A percentile compares a stretch with the other conserved stretches of the same genome.
phyloP scores from a whole-genome alignment of 371 early-diverging fungal species.

The Mortierella sp. region DNA sequence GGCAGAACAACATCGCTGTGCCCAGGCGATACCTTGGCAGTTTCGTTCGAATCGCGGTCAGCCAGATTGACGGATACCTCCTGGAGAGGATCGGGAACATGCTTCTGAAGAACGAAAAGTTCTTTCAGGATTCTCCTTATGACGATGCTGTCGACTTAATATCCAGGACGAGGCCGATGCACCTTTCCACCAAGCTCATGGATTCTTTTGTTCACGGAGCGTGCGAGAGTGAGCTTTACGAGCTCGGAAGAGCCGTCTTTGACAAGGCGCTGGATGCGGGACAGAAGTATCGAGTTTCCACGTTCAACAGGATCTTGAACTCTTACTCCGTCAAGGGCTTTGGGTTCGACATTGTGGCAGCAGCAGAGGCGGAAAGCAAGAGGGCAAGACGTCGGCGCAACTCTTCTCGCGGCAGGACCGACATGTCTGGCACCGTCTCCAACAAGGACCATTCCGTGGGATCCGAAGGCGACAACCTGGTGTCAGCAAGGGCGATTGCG shows the following conservation, averaged over 20 bases:
- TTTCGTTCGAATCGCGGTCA: conserved; percentile 28
- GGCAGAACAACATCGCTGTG: conserved; percentile 13
- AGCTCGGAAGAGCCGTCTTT: conserved; percentile 44
- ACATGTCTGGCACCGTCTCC: background rate
- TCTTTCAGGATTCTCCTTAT: background rate
- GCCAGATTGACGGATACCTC: conserved; percentile 9
- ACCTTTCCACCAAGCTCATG: conserved; percentile 35
- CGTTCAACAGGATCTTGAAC: conserved; percentile 40
- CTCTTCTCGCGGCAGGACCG: background rate
- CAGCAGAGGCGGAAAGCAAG: conserved; percentile 9
- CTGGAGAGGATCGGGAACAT: conserved; percentile 39
- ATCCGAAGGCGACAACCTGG: background rate
- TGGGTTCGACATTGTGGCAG: conserved; percentile 42
- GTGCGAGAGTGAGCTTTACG: conserved; percentile 31
- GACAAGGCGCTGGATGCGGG: conserved; percentile 33
- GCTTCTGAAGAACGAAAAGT: conserved; percentile 27
- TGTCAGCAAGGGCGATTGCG: conserved; percentile 5
- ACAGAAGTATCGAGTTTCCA: conserved; percentile 26
- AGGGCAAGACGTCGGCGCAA: background rate
- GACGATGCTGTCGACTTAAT: background rate
- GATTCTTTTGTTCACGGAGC: conserved; percentile 39
- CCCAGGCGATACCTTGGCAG: conserved; percentile 9
- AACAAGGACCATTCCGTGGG: background rate
- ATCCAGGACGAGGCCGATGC: conserved; percentile 23
- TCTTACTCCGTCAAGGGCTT: conserved; percentile 45